phyloP scores from a whole-genome alignment of 2,329 filamentous ascomycete species.

The Cytospora paraplurivora region DNA sequence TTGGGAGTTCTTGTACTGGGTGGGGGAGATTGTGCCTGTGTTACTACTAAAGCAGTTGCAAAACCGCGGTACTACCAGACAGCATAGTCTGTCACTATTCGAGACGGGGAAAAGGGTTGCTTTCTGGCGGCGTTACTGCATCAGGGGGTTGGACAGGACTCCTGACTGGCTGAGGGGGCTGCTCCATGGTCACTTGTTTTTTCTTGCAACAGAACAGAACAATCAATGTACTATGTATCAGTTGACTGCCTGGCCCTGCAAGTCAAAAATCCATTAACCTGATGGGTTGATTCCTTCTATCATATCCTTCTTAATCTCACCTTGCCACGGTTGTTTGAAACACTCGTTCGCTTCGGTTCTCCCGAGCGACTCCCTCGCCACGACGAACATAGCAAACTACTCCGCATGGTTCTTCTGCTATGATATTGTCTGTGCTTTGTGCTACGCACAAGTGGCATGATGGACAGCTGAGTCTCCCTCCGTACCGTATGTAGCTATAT shows the following conservation, averaged over 20 bases:
- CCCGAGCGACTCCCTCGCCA: background rate
- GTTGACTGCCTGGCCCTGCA: background rate
- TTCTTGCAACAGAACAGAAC: too few relatives aligned
- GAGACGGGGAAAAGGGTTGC: background rate
- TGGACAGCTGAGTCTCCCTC: background rate
- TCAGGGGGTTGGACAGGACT: conserved; percentile 18
- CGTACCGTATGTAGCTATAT: background rate
- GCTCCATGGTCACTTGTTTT: conserved; percentile 2
- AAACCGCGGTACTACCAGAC: background rate
- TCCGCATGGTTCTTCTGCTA: background rate
- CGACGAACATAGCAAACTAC: background rate
- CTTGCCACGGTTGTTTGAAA: too few relatives aligned
- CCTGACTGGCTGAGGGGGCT: conserved; percentile 2
- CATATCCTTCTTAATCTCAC: too few relatives aligned
- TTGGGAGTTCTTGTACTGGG: background rate
- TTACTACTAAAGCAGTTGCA: background rate
- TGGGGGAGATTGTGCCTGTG: background rate
- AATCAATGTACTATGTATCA: background rate
- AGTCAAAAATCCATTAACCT: too few relatives aligned
- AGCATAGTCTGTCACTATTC: background rate
- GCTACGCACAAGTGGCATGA: background rate
- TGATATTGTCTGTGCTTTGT: background rate
- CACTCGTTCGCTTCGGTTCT: background rate
- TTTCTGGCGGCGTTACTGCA: background rate
- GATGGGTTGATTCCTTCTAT: too few relatives aligned